These are phyloP conservation scores for Cryptococcus sp. DNA, from an alignment of 1,284 basidiomycete species.

Conservation along the genomic window DNA sequence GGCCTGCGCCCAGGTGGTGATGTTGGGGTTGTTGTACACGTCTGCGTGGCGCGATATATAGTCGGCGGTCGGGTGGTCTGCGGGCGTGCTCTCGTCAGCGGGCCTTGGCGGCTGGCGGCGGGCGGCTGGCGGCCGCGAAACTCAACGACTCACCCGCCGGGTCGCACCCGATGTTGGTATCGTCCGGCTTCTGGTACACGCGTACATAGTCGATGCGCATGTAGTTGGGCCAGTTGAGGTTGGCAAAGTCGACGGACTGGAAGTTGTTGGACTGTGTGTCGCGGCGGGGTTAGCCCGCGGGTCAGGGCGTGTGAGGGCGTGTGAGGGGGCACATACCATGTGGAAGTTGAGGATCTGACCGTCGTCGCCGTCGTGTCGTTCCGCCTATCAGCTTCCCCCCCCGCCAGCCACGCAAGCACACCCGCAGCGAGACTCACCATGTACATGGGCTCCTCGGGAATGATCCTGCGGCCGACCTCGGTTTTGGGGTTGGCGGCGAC, in stretches of 20 bases:
- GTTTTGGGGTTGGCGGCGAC: constrained; percentile 58
- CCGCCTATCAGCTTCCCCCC: not conserved
- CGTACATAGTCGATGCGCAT: constrained; percentile 52
- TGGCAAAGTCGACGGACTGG: constrained; percentile 47
- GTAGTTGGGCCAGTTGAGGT: constrained; percentile 51
- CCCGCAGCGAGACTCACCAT: constrained; percentile 50
- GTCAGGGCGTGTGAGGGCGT: constrained; percentile 1
- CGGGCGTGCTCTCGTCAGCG: too few relatives aligned
- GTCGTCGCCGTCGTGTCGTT: too few relatives aligned
- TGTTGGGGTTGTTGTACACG: constrained; percentile 46
- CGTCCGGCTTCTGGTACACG: constrained; percentile 51
- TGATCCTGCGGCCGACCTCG: constrained; percentile 60
- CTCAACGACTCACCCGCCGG: constrained; percentile 6
- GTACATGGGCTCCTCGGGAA: constrained; percentile 70
- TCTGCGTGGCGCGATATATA: constrained; percentile 42
- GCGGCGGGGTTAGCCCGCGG: constrained; percentile 1
- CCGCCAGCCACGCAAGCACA: not conserved
- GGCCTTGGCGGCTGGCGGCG: too few relatives aligned
- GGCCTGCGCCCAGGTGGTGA: constrained; percentile 46
- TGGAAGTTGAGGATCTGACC: constrained; percentile 35
- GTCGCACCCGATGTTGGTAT: constrained; percentile 41
- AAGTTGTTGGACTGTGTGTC: constrained; percentile 49
- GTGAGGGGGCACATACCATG: constrained; percentile 4
- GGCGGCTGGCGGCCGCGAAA: too few relatives aligned
- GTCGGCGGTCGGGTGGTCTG: constrained; percentile 46